phyloP scores from a whole-genome alignment of 78 protist species.

The Isochrysis galbana region DNA sequence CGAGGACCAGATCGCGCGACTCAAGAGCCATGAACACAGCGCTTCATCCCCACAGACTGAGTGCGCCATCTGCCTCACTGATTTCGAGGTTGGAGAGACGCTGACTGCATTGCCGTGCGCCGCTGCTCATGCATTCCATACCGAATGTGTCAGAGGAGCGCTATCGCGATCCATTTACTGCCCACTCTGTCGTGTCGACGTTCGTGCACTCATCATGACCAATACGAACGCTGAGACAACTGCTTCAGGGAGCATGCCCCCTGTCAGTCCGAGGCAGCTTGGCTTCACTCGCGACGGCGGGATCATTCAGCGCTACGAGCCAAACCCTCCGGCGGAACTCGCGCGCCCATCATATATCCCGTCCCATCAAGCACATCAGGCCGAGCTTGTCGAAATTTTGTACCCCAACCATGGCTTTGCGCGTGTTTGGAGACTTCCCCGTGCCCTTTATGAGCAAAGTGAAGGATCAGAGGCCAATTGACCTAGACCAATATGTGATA shows the following conservation, averaged over 20 bases:
- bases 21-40: too few species aligned
- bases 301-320: not conserved
- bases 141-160: not conserved
- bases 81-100: not conserved
- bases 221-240: not conserved
- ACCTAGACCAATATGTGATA: too few species aligned
- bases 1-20: too few species aligned
- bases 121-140: not conserved
- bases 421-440: too few species aligned
- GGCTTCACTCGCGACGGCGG: constrained; percentile 10
- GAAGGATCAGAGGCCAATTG: too few species aligned
- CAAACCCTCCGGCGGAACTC: not conserved
- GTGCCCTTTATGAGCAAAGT: too few species aligned
- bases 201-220: not conserved
- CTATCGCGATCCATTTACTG: not conserved
- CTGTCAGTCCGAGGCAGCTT: not conserved
- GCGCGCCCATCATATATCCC: not conserved
- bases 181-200: constrained; percentile 3
- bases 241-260: not conserved
- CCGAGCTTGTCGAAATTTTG: too few species aligned
- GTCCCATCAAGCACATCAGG: too few species aligned
- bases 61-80: not conserved
- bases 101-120: not conserved
- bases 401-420: too few species aligned
- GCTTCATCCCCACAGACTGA: too few species aligned